Evolutionary conservation across 352 stramenopile species (phyloP).

Genomic region (Globisporangium irregulare): DNA sequence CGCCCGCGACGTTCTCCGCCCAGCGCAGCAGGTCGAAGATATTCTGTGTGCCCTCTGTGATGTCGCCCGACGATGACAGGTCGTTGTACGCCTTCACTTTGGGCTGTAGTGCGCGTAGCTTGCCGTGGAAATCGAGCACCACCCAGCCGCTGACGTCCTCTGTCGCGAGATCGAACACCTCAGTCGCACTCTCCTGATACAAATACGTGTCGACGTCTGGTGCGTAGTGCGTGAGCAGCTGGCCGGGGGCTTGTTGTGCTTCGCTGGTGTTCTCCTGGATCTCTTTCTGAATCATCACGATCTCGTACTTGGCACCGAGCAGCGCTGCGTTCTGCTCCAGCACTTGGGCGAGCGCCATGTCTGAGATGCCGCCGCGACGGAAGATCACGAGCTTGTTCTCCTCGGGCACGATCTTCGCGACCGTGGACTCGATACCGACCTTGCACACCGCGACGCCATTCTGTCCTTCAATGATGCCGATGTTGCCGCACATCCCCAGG

Average conservation of each 20-base stretch:
- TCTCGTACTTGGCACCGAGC: constrained; percentile 46
- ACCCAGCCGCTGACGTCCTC: constrained; percentile 57
- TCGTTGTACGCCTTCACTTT: constrained; percentile 73
- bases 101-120: constrained; percentile 40
- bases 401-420: constrained; percentile 87
- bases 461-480: constrained; percentile 78
- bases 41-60: constrained; percentile 62
- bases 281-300: constrained; percentile 68
- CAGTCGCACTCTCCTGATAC: constrained; percentile 39
- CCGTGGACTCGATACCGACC: constrained; percentile 94
- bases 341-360: constrained; percentile 57
- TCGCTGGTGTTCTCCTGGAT: constrained; percentile 60
- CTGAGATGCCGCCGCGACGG: constrained; percentile 82
- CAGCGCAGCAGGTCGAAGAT: constrained; percentile 87
- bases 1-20: constrained; percentile 70
- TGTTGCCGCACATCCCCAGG: constrained; percentile 88
- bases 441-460: constrained; percentile 55
- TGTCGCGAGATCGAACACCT: constrained; percentile 31
- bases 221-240: constrained; percentile 98
- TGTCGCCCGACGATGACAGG: constrained; percentile 63
- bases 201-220: constrained; percentile 92
- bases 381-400: constrained; percentile 84
- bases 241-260: constrained; percentile 91
- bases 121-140: constrained; percentile 79
- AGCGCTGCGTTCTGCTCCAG: constrained; percentile 42